Evolutionary conservation across 441 rosid genomes (phyloP), one percentile per base, ranked within the genome.

Genomic region (Pelargonium cotyledonis): DNA sequence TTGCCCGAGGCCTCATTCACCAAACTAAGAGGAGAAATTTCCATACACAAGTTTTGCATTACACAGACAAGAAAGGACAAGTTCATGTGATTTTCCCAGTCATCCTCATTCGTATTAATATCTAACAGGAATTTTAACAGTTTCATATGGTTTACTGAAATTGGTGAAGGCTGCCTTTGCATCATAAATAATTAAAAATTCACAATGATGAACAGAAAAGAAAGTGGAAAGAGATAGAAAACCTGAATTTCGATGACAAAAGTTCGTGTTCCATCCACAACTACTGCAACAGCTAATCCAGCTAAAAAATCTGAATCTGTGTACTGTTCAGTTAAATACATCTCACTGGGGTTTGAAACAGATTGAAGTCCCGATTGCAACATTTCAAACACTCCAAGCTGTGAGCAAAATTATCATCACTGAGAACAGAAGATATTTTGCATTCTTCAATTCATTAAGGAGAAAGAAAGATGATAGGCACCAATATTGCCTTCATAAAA

Each of bases 321-420:
- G 68, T 82, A 82, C 67, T 85, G 85, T 75, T 91, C 88, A 68
- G 93, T 88, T 72, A 94, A 80, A 70, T 83, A 91, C 74, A 94
- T 94, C 83, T 87, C 88, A 73, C 97, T 89, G 53, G 98, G 95
- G 83, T 88, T 87, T 60, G 86, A 76, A 72, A 94, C 92, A 70
- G 82, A 83, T 79, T 79, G 85, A 72, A 94, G 88, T 74, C 98
- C 98, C 58, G 21, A 70, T 73, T 85, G 88, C 60, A 86, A 73
- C 98, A 94, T 94, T 83, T 89, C 96, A 78, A 94, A 91, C 51
- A 94, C 88, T 65, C 98, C 98, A 60, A 93, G 91, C 98, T 93
- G 88, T 76, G 70, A 81, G 63, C 77, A 77, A 70, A 26, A 67
- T 38, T 16, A 29, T 5, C 68, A 72, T 41, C 5, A 67, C 60